Conservation (phyloP, 306 rosid species). For the Corylus heterophylla region DNA sequence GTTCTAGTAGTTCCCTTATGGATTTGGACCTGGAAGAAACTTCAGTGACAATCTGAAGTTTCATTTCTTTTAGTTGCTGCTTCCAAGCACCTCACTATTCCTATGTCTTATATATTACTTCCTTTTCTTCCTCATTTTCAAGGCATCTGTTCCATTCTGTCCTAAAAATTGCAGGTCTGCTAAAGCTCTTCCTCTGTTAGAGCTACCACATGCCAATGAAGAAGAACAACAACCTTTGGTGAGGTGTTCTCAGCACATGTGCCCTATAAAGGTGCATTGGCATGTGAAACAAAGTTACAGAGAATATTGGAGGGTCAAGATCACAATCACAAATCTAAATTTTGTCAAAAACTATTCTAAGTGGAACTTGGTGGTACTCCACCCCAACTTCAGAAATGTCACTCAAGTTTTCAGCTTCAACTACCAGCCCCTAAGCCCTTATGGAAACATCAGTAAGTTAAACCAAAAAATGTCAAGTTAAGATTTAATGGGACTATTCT, state of each 20-base stretch:
- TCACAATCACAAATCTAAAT: slow-evolving; percentile 70
- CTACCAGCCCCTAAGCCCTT: slow-evolving; percentile 47
- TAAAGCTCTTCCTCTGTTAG: slow-evolving; percentile 38
- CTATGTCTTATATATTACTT: background rate
- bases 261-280: slow-evolving; percentile 84
- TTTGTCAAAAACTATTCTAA: slow-evolving; percentile 66
- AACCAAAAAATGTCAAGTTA: slow-evolving; percentile 2
- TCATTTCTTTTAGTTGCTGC: background rate
- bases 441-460: slow-evolving; percentile 64
- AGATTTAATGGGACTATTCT: background rate
- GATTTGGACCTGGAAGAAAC: too few relatives aligned
- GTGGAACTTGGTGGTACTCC: slow-evolving; percentile 73
- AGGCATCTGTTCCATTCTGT: background rate
- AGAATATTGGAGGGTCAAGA: slow-evolving; percentile 79
- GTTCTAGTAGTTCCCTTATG: background rate
- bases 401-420: slow-evolving; percentile 82
- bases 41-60: background rate
- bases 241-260: slow-evolving; percentile 72
- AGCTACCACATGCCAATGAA: slow-evolving; percentile 37
- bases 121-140: background rate
- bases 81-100: background rate
- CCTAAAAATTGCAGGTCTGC: slow-evolving; percentile 44
- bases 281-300: slow-evolving; percentile 74
- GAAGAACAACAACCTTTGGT: slow-evolving; percentile 34
- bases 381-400: slow-evolving; percentile 63